Evolutionary conservation across 331 rosid genomes (phyloP), one percentile per base, ranked within the genome.

Genomic region (Pyracantha coccinea): DNA sequence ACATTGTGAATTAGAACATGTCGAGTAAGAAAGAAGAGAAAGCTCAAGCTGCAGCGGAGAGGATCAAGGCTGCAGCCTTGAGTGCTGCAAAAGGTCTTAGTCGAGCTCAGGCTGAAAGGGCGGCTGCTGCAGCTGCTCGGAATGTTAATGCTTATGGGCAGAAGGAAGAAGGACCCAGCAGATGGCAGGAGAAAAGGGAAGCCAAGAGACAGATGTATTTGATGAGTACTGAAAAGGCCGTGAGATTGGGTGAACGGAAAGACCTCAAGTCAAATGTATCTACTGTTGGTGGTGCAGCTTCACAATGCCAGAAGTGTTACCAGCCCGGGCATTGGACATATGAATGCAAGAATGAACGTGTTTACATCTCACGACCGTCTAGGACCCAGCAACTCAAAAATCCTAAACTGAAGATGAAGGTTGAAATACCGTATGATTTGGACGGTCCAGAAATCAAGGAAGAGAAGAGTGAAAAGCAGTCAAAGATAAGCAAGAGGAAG

Each of bases 171-270:
- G 97, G 99, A 20, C 99, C 99, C 32, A 95, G 99, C 87, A 86
- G 99, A 90, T 95, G 99, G 99, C 99, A 95, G 88, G 99, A 95
- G 91, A 95, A 95, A 72, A 86, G 97, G 83, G 99, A 95, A 77
- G 97, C 97, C 2, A 95, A 92, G 90, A 90, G 99, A 79, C 99
- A 95, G 77, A 92, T 95, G 99, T 95, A 95, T 80, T 81, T 95
- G 89, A 89, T 87, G 96, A 95, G 99, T 89, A 95, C 99, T 54
- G 99, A 95, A 67, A 90, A 95, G 79, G 96, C 97, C 64, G 99
- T 95, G 50, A 87, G 84, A 78, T 85, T 95, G 87, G 99, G 99
- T 67, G 99, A 85, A 86, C 77, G 99, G 62, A 95, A 92, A 76
- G 97, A 92, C 75, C 82, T 83, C 8, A 95, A 92, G 82, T 38